These are phyloP conservation scores for Vinca minor DNA, from an alignment of 257 asterid genomes.

Conservation along the genomic window DNA sequence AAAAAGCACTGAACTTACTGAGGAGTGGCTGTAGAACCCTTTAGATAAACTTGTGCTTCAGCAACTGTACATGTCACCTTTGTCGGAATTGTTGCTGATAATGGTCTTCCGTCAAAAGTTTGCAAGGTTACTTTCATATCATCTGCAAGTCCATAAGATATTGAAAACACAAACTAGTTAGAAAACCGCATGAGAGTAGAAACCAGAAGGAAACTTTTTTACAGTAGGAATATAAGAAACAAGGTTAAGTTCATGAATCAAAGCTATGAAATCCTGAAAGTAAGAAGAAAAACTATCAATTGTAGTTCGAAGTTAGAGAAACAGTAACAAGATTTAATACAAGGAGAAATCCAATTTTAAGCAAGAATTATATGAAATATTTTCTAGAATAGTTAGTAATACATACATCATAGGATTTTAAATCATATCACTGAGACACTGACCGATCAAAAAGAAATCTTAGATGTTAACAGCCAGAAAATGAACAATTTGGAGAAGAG, in stretches of 20 bases:
- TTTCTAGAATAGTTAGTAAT: not conserved
- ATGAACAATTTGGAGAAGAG: not conserved
- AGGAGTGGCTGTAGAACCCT: constrained; percentile 71
- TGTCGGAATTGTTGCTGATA: constrained; percentile 73
- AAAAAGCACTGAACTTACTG: constrained; percentile 45
- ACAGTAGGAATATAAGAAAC: not conserved
- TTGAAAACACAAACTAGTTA: not conserved
- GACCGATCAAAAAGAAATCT: not conserved
- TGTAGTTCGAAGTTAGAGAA: not conserved
- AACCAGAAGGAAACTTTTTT: not conserved
- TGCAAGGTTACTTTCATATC: constrained; percentile 71
- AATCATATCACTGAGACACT: not conserved
- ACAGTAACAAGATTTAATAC: not conserved
- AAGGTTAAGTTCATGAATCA: not conserved
- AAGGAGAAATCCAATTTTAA: not conserved
- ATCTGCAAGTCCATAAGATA: constrained; percentile 33
- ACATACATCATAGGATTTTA: not conserved
- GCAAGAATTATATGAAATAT: not conserved
- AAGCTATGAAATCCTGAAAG: not conserved
- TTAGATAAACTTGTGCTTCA: constrained; percentile 56
- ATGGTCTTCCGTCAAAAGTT: constrained; percentile 57
- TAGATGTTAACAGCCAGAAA: not conserved
- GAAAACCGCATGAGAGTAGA: not conserved
- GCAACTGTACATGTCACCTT: constrained; percentile 73
- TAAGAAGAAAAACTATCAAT: not conserved